phyloP scores from a whole-genome alignment of 139 green algal species.

The Chlorella sp. region DNA sequence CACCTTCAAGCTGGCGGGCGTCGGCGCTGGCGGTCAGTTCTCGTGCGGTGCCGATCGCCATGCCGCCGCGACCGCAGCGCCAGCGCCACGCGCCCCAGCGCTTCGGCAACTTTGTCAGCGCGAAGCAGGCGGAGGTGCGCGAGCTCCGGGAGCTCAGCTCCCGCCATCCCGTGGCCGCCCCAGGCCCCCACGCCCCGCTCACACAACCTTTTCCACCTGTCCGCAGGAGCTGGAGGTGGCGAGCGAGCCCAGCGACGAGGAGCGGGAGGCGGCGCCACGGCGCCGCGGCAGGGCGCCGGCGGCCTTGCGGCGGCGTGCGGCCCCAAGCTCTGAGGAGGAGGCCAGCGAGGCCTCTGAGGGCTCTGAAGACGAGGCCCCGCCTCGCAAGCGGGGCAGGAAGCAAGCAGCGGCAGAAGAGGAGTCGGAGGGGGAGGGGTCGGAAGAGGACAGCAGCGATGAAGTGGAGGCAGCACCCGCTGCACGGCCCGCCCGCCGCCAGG shows the following conservation, averaged over 20 bases:
- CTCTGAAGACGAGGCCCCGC: neutral
- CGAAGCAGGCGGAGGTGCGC: neutral
- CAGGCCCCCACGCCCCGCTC: too few relatives aligned
- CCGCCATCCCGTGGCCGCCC: too few relatives aligned
- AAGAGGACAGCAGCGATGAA: neutral
- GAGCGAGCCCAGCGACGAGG: neutral
- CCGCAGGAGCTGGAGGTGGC: neutral
- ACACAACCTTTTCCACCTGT: too few relatives aligned
- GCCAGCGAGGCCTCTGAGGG: neutral
- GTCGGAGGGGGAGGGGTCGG: neutral
- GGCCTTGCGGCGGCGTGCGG: neutral
- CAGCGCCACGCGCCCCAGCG: neutral
- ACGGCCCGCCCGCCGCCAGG: neutral
- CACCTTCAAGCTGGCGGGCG: too few relatives aligned
- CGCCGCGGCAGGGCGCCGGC: neutral
- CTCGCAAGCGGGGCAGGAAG: neutral
- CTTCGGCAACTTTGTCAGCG: constrained; percentile 9
- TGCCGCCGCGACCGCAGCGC: neutral
- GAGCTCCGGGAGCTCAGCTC: neutral
- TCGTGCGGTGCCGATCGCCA: too few relatives aligned
- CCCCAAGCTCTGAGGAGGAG: neutral
- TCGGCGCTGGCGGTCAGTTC: too few relatives aligned
- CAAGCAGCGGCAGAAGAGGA: neutral
- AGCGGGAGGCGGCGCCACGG: neutral
- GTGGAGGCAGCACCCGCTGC: neutral